Conservation (phyloP, 2,329 filamentous ascomycete species). For the Pyrenochaeta sp. region DNA sequence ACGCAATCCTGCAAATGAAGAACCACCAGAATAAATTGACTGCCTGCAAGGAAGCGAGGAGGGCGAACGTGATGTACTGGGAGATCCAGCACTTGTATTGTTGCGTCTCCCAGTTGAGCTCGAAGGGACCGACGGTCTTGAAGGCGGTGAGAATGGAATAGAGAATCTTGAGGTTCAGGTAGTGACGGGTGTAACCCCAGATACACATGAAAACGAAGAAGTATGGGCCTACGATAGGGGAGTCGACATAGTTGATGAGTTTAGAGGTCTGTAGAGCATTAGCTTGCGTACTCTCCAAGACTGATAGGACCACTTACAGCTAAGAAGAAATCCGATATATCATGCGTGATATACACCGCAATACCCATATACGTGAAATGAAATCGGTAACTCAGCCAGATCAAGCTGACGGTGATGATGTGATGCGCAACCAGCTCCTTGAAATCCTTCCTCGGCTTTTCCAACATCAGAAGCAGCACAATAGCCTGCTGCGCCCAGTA, state of each 20-base stretch:
- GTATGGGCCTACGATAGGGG: conserved; percentile 79
- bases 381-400: conserved; percentile 88
- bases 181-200: conserved; percentile 93
- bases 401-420: conserved; percentile 85
- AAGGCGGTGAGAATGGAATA: conserved; percentile 79
- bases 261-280: conserved; percentile 75
- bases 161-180: conserved; percentile 80
- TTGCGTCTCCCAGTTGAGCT: conserved; percentile 76
- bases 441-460: conserved; percentile 95
- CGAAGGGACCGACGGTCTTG: conserved; percentile 75
- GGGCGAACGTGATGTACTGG: conserved; percentile 70
- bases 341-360: conserved; percentile 92
- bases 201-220: conserved; percentile 81
- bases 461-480: conserved; percentile 83
- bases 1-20: conserved; percentile 78
- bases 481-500: conserved; percentile 97
- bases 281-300: neutral
- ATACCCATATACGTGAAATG: conserved; percentile 96
- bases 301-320: conserved; percentile 67
- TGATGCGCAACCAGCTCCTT: conserved; percentile 93
- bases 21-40: conserved; percentile 86
- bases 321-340: conserved; percentile 94
- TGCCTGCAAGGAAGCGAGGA: conserved; percentile 74
- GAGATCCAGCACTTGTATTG: conserved; percentile 80
- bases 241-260: conserved; percentile 88